These are phyloP conservation scores for Chamaecyparis obtusa DNA, from an alignment of 75 land plant species.

Conservation along the genomic window DNA sequence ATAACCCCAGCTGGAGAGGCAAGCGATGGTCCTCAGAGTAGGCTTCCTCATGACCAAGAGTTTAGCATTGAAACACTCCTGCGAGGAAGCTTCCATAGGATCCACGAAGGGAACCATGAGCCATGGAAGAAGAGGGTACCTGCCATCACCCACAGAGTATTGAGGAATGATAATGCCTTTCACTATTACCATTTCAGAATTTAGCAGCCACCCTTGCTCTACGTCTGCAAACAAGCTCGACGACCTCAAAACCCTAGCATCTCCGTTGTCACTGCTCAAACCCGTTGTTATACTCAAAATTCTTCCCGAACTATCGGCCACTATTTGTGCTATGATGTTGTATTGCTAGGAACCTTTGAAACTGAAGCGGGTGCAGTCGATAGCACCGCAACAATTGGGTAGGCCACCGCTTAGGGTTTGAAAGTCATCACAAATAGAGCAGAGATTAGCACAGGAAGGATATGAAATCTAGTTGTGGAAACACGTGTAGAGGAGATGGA, in stretches of 20 bases:
- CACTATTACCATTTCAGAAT: conserved; percentile 5
- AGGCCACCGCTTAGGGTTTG: no score
- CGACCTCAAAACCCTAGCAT: conserved; percentile 36
- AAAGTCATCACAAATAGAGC: no score
- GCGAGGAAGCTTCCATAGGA: conserved; percentile 15
- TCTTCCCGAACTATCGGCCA: conserved; percentile 47
- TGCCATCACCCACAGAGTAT: conserved; percentile 50
- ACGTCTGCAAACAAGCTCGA: conserved; percentile 52
- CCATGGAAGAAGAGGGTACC: conserved; percentile 63
- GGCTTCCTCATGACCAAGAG: conserved; percentile 22
- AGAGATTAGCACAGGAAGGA: no score
- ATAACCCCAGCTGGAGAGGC: conserved; percentile 74
- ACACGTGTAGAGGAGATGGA: no score
- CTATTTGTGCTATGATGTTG: conserved; percentile 50
- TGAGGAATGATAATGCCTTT: conserved; percentile 31
- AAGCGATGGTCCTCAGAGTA: conserved; percentile 23
- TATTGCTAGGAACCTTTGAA: no score
- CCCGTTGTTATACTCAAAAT: conserved; percentile 61
- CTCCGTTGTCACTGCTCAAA: conserved; percentile 37
- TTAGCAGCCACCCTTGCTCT: conserved; percentile 28
- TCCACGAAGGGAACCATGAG: conserved; percentile 55
- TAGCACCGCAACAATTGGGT: no score
- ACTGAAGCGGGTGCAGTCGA: no score
- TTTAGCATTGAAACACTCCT: conserved; percentile 49
- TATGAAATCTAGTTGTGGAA: no score